Conservation (phyloP, 192 early-diverging fungal species). For the Cetraspora pellucida region DNA sequence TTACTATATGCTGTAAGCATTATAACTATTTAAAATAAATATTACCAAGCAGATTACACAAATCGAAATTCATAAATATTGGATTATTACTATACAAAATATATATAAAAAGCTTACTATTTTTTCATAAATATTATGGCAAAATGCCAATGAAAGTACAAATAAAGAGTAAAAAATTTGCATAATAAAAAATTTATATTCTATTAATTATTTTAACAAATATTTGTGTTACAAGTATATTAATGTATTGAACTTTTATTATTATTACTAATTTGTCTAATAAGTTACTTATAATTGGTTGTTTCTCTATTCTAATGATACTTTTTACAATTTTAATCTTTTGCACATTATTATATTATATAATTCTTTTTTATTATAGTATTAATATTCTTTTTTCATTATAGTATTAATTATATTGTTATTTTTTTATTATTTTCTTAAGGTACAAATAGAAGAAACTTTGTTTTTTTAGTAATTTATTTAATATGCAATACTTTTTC, state of each 20-base stretch:
- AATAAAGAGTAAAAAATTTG: too few species aligned
- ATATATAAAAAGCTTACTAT: neutral
- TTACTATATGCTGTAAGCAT: constrained; percentile 8
- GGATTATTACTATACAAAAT: too few species aligned
- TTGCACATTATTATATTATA: constrained; percentile 13
- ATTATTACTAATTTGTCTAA: constrained; percentile 22
- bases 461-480: constrained; percentile 4
- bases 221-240: neutral
- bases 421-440: neutral
- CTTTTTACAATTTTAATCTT: constrained; percentile 9
- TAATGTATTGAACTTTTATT: constrained; percentile 10
- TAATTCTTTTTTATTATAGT: too few species aligned
- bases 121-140: neutral
- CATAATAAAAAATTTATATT: neutral
- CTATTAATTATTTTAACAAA: constrained; percentile 9
- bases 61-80: neutral
- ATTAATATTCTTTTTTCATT: constrained; percentile 16
- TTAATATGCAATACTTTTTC: neutral
- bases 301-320: constrained; percentile 5
- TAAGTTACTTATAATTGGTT: constrained; percentile 13
- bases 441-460: constrained; percentile 7
- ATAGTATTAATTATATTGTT: constrained; percentile 10
- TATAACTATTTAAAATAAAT: neutral
- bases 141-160: neutral
- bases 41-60: constrained; percentile 7